phyloP scores from a whole-genome alignment of 2,329 filamentous ascomycete genomes.

The Lachnellula suecica region DNA sequence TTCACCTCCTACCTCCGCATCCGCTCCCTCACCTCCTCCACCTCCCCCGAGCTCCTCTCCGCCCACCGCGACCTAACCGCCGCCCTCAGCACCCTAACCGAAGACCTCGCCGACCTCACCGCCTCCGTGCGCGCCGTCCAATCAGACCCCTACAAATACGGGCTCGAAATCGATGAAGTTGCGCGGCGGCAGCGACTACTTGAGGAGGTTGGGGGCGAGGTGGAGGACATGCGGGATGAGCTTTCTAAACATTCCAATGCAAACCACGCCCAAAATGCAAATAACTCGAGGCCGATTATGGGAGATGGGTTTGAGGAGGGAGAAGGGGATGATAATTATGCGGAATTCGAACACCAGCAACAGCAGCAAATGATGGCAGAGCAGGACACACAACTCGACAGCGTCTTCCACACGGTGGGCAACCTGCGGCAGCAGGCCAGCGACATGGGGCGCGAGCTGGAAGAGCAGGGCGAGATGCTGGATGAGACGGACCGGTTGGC shows the following conservation, averaged over 20 bases:
- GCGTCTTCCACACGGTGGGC: slow-evolving; percentile 89
- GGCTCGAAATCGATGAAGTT: slow-evolving; percentile 80
- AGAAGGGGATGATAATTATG: slow-evolving; percentile 51
- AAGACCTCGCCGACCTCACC: slow-evolving; percentile 86
- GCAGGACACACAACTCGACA: slow-evolving; percentile 90
- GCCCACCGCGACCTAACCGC: slow-evolving; percentile 68
- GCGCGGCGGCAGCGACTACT: slow-evolving; percentile 78
- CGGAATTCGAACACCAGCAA: slow-evolving; percentile 85
- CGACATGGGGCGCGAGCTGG: slow-evolving; percentile 93
- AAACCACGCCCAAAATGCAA: slow-evolving; percentile 33
- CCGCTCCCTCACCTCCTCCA: slow-evolving; percentile 71
- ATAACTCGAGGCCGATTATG: slow-evolving; percentile 24
- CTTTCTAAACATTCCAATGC: slow-evolving; percentile 59
- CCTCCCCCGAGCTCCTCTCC: slow-evolving; percentile 80
- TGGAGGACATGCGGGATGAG: slow-evolving; percentile 87
- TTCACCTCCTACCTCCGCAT: slow-evolving; percentile 97
- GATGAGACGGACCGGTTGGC: slow-evolving; percentile 81
- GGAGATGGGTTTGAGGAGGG: slow-evolving; percentile 34
- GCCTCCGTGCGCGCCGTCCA: slow-evolving; percentile 87
- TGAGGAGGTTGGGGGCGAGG: slow-evolving; percentile 82
- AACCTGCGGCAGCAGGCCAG: slow-evolving; percentile 88
- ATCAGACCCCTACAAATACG: slow-evolving; percentile 81
- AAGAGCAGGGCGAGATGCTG: slow-evolving; percentile 90
- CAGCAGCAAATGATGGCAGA: slow-evolving; percentile 91
- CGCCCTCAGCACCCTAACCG: slow-evolving; percentile 66